Evolutionary conservation across 495 filamentous ascomycete genomes (phyloP).

Genomic region (Aeminium ludgeri): DNA sequence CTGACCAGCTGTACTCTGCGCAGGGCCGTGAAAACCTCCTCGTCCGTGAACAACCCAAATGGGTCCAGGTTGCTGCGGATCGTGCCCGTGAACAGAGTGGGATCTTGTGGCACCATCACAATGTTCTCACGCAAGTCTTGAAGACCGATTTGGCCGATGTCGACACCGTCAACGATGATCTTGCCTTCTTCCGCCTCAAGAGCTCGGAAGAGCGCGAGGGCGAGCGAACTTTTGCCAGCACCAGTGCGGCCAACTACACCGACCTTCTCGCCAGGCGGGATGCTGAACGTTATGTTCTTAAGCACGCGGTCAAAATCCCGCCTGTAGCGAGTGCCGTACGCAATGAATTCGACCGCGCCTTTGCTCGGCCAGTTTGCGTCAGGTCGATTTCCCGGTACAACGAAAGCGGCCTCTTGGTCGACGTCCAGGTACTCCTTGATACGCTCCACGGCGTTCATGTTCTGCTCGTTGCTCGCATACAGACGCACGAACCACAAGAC

Average conservation of each 20-base stretch:
- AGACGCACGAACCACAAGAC: conserved; percentile 91
- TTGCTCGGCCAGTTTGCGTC: conserved; percentile 66
- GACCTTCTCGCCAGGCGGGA: conserved; percentile 77
- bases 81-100: conserved; percentile 91
- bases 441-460: conserved; percentile 99
- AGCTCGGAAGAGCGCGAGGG: conserved; percentile 91
- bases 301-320: conserved; percentile 74
- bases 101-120: conserved; percentile 96
- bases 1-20: conserved; percentile 83
- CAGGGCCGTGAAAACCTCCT: conserved; percentile 75
- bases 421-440: conserved; percentile 95
- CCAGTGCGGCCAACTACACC: conserved; percentile 95
- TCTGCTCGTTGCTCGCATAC: conserved; percentile 94
- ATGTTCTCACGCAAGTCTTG: conserved; percentile 84
- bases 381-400: conserved; percentile 66
- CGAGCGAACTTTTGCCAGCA: conserved; percentile 91
- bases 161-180: conserved; percentile 78
- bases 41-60: conserved; percentile 78
- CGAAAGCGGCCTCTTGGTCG: conserved; percentile 72
- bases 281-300: conserved; percentile 67
- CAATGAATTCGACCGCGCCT: conserved; percentile 71
- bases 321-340: conserved; percentile 80
- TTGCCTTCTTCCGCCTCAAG: conserved; percentile 81
- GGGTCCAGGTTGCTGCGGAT: conserved; percentile 92
- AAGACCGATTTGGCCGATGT: conserved; percentile 76